phyloP scores from a whole-genome alignment of 2,329 filamentous ascomycete species.

The Fusarium sp. region DNA sequence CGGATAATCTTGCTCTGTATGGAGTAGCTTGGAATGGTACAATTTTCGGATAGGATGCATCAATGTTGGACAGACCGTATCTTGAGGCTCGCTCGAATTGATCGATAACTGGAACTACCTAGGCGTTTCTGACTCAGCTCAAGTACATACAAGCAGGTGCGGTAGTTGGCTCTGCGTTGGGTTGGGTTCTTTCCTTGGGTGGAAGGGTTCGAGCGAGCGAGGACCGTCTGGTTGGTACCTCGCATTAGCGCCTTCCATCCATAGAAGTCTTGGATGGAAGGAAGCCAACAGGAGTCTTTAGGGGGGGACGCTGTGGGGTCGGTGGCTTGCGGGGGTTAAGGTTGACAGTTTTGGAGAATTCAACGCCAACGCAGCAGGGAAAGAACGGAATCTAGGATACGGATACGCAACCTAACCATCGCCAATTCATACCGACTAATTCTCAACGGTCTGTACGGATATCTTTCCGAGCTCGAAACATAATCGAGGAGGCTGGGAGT shows the following conservation, averaged over 20 bases:
- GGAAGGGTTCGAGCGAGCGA: slow-evolving; percentile 28
- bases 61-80: slow-evolving; percentile 7
- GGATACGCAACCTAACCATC: slow-evolving; percentile 21
- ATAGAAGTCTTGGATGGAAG: slow-evolving; percentile 19
- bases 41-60: background rate
- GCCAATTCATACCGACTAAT: background rate
- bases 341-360: slow-evolving; percentile 31
- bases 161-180: slow-evolving; percentile 13
- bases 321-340: slow-evolving; percentile 32
- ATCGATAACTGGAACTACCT: background rate
- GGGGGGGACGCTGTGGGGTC: slow-evolving; percentile 28
- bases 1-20: slow-evolving; percentile 11
- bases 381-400: slow-evolving; percentile 13
- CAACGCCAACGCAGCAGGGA: background rate
- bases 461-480: background rate
- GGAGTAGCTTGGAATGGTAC: slow-evolving; percentile 6
- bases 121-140: background rate
- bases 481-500: background rate
- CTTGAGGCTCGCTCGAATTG: background rate
- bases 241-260: slow-evolving; percentile 40
- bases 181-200: slow-evolving; percentile 27
- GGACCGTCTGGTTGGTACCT: slow-evolving; percentile 41
- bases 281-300: slow-evolving; percentile 24
- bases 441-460: background rate
- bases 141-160: slow-evolving; percentile 1